These are phyloP conservation scores for Salvia miltiorrhiza DNA, from an alignment of 257 asterid species.

Conservation along the genomic window DNA sequence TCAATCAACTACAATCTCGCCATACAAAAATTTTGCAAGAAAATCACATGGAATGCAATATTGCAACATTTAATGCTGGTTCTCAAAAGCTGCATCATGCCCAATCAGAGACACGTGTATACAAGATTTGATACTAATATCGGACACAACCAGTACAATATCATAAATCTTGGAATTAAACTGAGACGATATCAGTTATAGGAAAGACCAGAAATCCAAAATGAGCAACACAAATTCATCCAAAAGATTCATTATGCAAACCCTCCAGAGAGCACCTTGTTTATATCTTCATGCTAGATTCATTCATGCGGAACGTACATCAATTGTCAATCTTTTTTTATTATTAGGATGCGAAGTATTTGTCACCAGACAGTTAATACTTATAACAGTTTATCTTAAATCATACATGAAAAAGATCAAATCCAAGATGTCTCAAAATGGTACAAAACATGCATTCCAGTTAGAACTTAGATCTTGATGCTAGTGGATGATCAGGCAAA, in stretches of 20 bases:
- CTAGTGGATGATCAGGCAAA: background rate
- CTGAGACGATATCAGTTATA: background rate
- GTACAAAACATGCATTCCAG: background rate
- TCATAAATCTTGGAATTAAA: background rate
- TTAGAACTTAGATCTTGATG: background rate
- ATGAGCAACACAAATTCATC: background rate
- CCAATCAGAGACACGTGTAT: background rate
- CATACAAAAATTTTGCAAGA: background rate
- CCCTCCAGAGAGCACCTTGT: background rate
- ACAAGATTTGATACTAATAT: background rate
- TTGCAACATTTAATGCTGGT: background rate
- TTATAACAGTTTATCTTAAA: background rate
- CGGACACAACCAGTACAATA: background rate
- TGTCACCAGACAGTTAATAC: background rate
- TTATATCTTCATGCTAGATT: background rate
- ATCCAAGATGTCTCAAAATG: background rate
- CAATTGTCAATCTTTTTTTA: background rate
- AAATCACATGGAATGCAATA: background rate
- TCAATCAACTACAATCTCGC: background rate
- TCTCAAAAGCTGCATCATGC: slow-evolving; percentile 1
- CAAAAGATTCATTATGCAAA: background rate
- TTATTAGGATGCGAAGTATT: background rate
- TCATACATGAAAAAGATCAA: background rate
- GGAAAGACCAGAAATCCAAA: background rate
- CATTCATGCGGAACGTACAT: background rate